phyloP scores from a whole-genome alignment of 169 alveolate species.

The Plasmodium vivax region DNA sequence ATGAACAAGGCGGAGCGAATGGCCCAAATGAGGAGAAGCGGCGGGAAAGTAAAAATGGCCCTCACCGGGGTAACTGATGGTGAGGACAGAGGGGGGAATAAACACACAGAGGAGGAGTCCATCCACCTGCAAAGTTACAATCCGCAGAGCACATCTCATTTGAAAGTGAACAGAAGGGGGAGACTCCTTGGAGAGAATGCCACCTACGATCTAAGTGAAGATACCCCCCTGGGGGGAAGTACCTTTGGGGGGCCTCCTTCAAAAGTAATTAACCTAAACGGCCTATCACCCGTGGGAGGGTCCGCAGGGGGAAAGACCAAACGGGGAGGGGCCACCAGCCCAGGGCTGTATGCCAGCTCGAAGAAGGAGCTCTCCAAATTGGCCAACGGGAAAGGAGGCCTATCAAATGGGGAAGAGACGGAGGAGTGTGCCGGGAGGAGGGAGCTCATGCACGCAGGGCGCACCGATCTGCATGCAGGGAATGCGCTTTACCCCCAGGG shows the following conservation, averaged over 20 bases:
- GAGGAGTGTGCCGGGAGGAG: neutral
- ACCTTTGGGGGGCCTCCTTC: neutral
- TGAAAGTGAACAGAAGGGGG: neutral
- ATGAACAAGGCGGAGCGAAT: slow-evolving; percentile 33
- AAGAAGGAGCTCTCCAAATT: neutral
- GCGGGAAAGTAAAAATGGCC: slow-evolving; percentile 19
- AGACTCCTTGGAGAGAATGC: neutral
- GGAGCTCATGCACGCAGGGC: neutral
- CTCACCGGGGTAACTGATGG: neutral
- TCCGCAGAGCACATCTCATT: neutral
- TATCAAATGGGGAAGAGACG: neutral
- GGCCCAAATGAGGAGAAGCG: slow-evolving; percentile 5
- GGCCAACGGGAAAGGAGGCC: neutral
- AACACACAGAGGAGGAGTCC: neutral
- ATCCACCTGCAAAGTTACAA: neutral
- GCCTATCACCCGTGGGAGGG: neutral
- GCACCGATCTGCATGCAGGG: neutral
- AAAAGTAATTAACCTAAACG: neutral
- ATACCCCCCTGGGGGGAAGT: neutral
- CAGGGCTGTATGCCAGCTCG: neutral
- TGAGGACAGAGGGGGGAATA: neutral
- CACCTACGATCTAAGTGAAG: neutral
- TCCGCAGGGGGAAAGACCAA: neutral
- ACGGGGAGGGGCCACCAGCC: neutral
- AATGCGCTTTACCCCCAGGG: neutral